Base-by-base conservation (phyloP, 148 eudicot species). In the Drosera capensis region DNA sequence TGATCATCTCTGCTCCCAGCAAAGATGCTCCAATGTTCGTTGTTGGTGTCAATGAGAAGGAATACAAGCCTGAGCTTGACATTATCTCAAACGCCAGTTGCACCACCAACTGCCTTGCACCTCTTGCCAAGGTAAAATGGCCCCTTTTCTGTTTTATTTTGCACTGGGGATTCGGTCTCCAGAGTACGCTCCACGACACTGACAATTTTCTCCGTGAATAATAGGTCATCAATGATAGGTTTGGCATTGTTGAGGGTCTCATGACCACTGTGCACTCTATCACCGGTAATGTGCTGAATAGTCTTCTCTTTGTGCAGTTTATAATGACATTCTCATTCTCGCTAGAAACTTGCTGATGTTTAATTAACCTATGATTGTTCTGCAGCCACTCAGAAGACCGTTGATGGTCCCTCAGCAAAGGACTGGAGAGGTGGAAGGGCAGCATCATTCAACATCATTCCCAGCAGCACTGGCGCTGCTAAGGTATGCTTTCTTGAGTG, bases 21-120 rank as follows among this genome's bases (percentile, higher is more conserved):
- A 72, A 72, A 46, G 78, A 72, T 44, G 78, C 78, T 20, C 78
- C 78, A 2, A 72, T 72, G 78, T 72, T 72, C 31, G 78, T 72
- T 61, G 73, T 72, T 52, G 78, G 78, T 57, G 78, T 72, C 22
- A 72, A 72, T 11, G 78, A 72, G 65, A 68, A 72, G 22, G 73
- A 72, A 20, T 72, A 72, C 78, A 72, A 56, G 55, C 31, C 68
- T 4, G 71, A 68, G 14, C 78, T 72, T 17, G 2, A 68, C 67
- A 68, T 72, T 43, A 70, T 72, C 18, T 72, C 78, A 45, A 72
- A 72, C 13, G 78, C 78, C 48, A 72, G 78, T 15, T 72, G 78
- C 52, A 72, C 78, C 45, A 72, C 78, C 45, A 72, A 72, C 55
- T 72, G 78, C 40, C 73, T 72, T 60, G 78, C 73, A 52, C 78